Evolutionary conservation across 2,329 filamentous ascomycete species (phyloP).

Genomic region (Neofusicoccum sp.): DNA sequence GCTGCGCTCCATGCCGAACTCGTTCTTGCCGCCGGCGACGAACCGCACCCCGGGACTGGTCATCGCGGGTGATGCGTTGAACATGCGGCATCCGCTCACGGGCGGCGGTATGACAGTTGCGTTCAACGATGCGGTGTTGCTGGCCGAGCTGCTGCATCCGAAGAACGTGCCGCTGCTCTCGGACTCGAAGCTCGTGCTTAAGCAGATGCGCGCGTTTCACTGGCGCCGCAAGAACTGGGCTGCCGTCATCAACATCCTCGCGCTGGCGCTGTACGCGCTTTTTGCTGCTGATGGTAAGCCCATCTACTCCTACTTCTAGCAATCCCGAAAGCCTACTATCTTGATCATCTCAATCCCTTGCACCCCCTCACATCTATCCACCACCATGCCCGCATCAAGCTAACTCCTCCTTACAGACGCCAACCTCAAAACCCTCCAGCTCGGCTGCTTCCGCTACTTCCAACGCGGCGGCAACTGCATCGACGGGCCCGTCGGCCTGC

Average conservation of each 20-base stretch:
- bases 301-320: neutral
- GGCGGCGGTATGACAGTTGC: constrained; percentile 98
- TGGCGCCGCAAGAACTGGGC: constrained; percentile 82
- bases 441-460: constrained; percentile 94
- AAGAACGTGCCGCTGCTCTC: constrained; percentile 68
- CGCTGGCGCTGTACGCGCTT: constrained; percentile 86
- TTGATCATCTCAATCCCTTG: no score
- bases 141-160: constrained; percentile 74
- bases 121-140: constrained; percentile 84
- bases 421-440: constrained; percentile 78
- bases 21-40: constrained; percentile 80
- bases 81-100: constrained; percentile 98
- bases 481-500: constrained; percentile 76
- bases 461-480: constrained; percentile 70
- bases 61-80: constrained; percentile 90
- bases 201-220: constrained; percentile 76
- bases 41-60: constrained; percentile 73
- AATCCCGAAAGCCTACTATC: no score
- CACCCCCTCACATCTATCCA: no score
- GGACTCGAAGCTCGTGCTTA: constrained; percentile 66
- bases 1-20: constrained; percentile 93
- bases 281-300: constrained; percentile 77
- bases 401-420: constrained; percentile 48
- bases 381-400: constrained; percentile 1
- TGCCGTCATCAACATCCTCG: constrained; percentile 95